Evolutionary conservation across 1,284 basidiomycete genomes (phyloP).

Genomic region (Coniophora puteana): DNA sequence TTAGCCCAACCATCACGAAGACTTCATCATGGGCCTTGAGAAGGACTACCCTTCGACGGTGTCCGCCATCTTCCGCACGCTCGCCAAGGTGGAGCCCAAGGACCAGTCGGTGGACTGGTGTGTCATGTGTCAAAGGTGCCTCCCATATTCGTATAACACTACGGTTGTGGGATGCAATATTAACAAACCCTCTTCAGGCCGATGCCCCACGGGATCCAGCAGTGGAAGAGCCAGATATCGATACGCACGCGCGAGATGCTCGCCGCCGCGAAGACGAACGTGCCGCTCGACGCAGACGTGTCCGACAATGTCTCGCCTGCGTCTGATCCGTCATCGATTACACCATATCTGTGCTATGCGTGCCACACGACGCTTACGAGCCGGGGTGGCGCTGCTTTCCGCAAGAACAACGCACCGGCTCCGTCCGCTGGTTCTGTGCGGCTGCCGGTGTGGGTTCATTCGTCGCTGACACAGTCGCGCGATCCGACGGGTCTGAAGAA

Average conservation of each 20-base stretch:
- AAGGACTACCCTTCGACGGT: constrained; percentile 87
- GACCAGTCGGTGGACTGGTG: constrained; percentile 50
- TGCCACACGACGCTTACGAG: constrained; percentile 73
- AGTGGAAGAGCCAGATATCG: constrained; percentile 73
- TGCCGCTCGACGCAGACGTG: constrained; percentile 4
- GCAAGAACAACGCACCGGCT: constrained; percentile 17
- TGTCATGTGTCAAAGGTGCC: constrained; percentile 69
- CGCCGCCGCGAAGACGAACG: constrained; percentile 11
- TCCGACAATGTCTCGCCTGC: constrained; percentile 16
- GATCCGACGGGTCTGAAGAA: background rate
- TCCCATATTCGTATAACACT: background rate
- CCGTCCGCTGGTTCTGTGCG: constrained; percentile 26
- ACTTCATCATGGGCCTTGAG: constrained; percentile 80
- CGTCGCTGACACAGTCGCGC: constrained; percentile 11
- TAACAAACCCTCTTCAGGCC: constrained; percentile 41
- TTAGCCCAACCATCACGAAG: constrained; percentile 34
- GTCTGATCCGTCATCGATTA: constrained; percentile 32
- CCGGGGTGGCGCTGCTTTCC: constrained; percentile 44
- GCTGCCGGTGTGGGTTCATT: constrained; percentile 29
- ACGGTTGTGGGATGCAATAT: constrained; percentile 1
- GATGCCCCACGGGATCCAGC: constrained; percentile 62
- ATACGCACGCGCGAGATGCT: constrained; percentile 50
- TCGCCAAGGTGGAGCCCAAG: constrained; percentile 77
- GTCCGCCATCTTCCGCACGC: constrained; percentile 82
- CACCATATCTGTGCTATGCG: constrained; percentile 63